phyloP scores from a whole-genome alignment of 805 yeast genomes.

The Candida stauntonica region DNA sequence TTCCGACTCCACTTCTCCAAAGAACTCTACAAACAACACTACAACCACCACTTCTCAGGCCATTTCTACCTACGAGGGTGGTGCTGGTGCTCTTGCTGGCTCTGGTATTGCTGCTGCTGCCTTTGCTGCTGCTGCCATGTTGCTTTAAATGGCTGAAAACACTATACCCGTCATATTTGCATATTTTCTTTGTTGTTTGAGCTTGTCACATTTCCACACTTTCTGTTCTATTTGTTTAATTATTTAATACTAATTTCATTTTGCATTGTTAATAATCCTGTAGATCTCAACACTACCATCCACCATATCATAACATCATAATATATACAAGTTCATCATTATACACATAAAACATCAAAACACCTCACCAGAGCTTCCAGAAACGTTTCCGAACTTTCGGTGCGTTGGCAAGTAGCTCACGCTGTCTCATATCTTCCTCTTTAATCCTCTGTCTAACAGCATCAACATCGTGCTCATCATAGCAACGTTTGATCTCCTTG shows the following conservation, averaged over 20 bases:
- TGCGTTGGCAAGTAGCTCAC: too few relatives aligned
- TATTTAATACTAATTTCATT: too few relatives aligned
- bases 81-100: slow-evolving; percentile 8
- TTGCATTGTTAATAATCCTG: too few relatives aligned
- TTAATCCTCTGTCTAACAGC: slow-evolving; percentile 3
- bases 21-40: slow-evolving; percentile 9
- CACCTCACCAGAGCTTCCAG: neutral
- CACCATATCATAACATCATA: too few relatives aligned
- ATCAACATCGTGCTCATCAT: slow-evolving; percentile 29
- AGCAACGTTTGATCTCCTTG: slow-evolving; percentile 40
- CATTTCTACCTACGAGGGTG: slow-evolving; percentile 6
- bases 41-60: slow-evolving; percentile 20
- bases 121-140: slow-evolving; percentile 6
- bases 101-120: slow-evolving; percentile 3
- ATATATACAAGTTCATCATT: too few relatives aligned
- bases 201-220: too few relatives aligned
- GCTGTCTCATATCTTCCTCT: too few relatives aligned
- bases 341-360: too few relatives aligned
- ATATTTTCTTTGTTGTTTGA: too few relatives aligned
- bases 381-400: too few relatives aligned
- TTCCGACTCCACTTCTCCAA: slow-evolving; percentile 13
- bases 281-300: too few relatives aligned
- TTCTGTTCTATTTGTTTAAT: too few relatives aligned
- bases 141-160: neutral
- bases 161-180: neutral